Percentiles rank a stretch among this genome's conserved stretches.
Conservation (phyloP, 2,329 filamentous ascomycete species). For the Meredithiella fracta region DNA sequence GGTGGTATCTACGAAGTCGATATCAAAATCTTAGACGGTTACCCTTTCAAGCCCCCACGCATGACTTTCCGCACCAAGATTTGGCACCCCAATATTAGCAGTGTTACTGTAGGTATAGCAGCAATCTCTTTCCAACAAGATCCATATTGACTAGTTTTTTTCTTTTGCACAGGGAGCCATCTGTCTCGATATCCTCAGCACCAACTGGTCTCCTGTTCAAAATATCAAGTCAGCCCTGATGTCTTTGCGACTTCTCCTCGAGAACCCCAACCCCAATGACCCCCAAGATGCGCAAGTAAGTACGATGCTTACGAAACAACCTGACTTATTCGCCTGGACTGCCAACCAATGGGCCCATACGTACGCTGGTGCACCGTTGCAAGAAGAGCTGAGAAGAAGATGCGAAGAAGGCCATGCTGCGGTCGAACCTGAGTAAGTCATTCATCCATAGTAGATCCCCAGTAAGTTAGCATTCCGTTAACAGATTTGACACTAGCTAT, state of each 20-base stretch:
- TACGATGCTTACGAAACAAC: conserved; percentile 70
- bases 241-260: conserved; percentile 82
- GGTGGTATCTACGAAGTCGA: conserved; percentile 70
- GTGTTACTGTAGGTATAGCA: conserved; percentile 73
- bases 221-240: conserved; percentile 93
- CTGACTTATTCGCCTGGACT: conserved; percentile 60
- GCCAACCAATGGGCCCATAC: conserved; percentile 83
- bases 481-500: conserved; percentile 37
- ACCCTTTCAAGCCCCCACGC: conserved; percentile 79
- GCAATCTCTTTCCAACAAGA: not conserved
- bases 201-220: conserved; percentile 86
- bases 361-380: conserved; percentile 57
- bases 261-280: conserved; percentile 86
- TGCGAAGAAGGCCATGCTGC: not conserved
- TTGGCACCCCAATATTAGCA: conserved; percentile 96
- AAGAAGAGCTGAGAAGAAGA: conserved; percentile 11
- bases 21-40: conserved; percentile 72
- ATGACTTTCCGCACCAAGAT: conserved; percentile 90
- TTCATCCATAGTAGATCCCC: not conserved
- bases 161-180: conserved; percentile 61
- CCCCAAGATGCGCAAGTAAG: conserved; percentile 95
- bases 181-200: conserved; percentile 80
- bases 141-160: not conserved
- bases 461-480: not conserved
- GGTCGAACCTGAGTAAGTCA: conserved; percentile 17